Evolutionary conservation across 257 asterid genomes (phyloP).

Genomic region (Hygrophila difformis): DNA sequence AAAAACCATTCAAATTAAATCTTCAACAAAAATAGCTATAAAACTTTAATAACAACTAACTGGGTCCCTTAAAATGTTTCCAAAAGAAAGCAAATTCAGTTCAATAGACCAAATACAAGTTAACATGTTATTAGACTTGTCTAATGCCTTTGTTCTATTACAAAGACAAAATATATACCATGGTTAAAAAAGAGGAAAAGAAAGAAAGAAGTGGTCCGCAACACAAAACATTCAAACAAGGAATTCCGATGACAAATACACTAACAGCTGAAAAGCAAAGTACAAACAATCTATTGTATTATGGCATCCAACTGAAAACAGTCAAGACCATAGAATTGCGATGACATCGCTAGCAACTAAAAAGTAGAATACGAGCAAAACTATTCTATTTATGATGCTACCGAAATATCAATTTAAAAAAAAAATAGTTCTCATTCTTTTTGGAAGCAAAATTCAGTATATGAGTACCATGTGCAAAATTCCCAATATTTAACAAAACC

Average conservation of each 20-base stretch:
- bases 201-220: background rate
- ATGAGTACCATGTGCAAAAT: background rate
- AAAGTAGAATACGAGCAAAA: too few relatives aligned
- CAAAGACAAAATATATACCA: too few relatives aligned
- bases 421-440: too few relatives aligned
- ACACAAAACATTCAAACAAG: constrained; percentile 9
- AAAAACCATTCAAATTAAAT: constrained; percentile 5
- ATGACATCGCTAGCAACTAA: too few relatives aligned
- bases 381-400: too few relatives aligned
- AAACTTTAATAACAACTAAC: background rate
- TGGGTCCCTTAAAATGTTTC: too few relatives aligned
- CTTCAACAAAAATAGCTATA: constrained; percentile 5
- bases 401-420: too few relatives aligned
- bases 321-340: too few relatives aligned
- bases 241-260: too few relatives aligned
- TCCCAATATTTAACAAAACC: background rate
- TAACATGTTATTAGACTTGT: background rate
- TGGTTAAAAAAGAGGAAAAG: too few relatives aligned
- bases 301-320: too few relatives aligned
- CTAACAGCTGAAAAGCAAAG: background rate
- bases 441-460: too few relatives aligned
- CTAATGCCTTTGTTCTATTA: background rate
- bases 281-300: background rate
- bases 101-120: background rate
- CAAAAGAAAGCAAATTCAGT: background rate